A percentile compares a stretch with the other conserved stretches of the same genome.
These are phyloP conservation scores for Moelleriella libera DNA, from an alignment of 2,329 filamentous ascomycete genomes.

Conservation along the genomic window DNA sequence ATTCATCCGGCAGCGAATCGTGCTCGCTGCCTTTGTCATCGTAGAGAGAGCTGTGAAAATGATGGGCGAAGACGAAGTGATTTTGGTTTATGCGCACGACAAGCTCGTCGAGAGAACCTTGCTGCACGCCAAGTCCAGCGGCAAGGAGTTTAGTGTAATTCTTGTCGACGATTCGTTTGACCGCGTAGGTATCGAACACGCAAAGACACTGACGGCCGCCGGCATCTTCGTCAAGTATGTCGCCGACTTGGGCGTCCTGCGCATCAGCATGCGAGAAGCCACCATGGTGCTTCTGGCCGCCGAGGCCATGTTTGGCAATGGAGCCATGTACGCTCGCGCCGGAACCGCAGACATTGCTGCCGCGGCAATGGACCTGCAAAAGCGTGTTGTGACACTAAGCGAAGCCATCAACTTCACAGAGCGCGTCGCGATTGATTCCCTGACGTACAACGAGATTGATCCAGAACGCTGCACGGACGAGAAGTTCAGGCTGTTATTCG, in stretches of 20 bases:
- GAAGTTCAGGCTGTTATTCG: constrained; percentile 61
- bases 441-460: constrained; percentile 87
- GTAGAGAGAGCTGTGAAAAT: constrained; percentile 59
- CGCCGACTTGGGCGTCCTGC: constrained; percentile 60
- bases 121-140: constrained; percentile 52
- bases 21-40: constrained; percentile 75
- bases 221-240: constrained; percentile 72
- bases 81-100: constrained; percentile 79
- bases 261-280: constrained; percentile 50
- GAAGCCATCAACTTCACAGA: constrained; percentile 86
- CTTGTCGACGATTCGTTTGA: constrained; percentile 60
- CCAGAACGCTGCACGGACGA: constrained; percentile 49
- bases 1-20: constrained; percentile 84
- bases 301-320: constrained; percentile 92
- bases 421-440: constrained; percentile 81
- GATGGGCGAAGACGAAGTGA: constrained; percentile 65
- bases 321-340: constrained; percentile 72
- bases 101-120: constrained; percentile 76
- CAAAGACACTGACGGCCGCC: constrained; percentile 49
- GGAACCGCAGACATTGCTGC: constrained; percentile 82
- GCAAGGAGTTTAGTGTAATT: constrained; percentile 69
- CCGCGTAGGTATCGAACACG: constrained; percentile 41
- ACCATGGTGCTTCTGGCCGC: constrained; percentile 78
- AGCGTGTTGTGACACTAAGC: constrained; percentile 79
- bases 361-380: constrained; percentile 59